Evolutionary conservation across 352 stramenopile genomes (phyloP).

Genomic region (Phytophthora meadii): DNA sequence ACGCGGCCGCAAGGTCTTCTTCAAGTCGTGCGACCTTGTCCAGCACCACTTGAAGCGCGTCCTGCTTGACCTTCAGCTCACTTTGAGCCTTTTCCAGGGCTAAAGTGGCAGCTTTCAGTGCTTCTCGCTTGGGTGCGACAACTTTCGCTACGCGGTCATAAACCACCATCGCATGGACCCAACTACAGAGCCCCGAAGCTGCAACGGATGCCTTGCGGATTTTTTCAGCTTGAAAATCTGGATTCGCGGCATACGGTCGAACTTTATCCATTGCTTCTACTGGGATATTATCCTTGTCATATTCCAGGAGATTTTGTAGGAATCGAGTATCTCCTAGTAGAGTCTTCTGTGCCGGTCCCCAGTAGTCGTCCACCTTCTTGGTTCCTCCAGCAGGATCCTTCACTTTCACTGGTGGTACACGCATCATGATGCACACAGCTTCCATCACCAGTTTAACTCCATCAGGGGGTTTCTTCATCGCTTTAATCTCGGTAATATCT

Average conservation of each 20-base stretch:
- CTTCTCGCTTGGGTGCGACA: conserved; percentile 93
- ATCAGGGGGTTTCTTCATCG: conserved; percentile 96
- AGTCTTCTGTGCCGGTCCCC: conserved; percentile 93
- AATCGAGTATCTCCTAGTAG: conserved; percentile 94
- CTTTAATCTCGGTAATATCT: conserved; percentile 96
- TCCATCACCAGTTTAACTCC: conserved; percentile 96
- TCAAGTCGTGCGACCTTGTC: conserved; percentile 93
- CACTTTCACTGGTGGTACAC: conserved; percentile 90
- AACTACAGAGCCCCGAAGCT: conserved; percentile 94
- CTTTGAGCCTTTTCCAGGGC: conserved; percentile 88
- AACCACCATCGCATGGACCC: conserved; percentile 97
- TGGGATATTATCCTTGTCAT: conserved; percentile 96
- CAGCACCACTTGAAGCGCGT: conserved; percentile 91
- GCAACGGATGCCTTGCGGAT: conserved; percentile 95
- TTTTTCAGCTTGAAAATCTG: conserved; percentile 94
- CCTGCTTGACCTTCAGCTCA: conserved; percentile 91
- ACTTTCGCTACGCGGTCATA: conserved; percentile 95
- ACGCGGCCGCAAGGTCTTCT: conserved; percentile 87
- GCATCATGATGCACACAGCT: conserved; percentile 96
- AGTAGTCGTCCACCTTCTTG: conserved; percentile 96
- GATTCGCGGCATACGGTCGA: conserved; percentile 78
- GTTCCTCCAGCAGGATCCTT: conserved; percentile 92
- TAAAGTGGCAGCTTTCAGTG: conserved; percentile 89
- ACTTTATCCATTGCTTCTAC: conserved; percentile 93
- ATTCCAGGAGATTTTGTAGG: conserved; percentile 93